Evolutionary conservation across 257 asterid genomes (phyloP), one percentile per base, ranked within the genome.

Genomic region (Salvia miltiorrhiza): DNA sequence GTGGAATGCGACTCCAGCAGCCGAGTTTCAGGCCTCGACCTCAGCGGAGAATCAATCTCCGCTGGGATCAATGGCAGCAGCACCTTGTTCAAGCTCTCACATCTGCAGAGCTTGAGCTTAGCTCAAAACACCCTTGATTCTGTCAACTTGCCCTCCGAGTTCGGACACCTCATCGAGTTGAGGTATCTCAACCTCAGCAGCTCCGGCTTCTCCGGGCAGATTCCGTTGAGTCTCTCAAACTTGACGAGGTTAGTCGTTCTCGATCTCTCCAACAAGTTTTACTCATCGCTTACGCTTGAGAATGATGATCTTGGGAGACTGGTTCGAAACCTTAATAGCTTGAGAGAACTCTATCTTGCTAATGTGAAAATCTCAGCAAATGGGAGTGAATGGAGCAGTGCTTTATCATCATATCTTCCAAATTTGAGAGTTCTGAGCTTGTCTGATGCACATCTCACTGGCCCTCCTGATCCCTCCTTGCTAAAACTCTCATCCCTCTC

Each of bases 271-370:
- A 43, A 57, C 16, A 21, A 61, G 11, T 17, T 35, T 43, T 53
- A 45, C 47, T 41, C 71, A 14, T 9, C 70, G 0, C 55, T 76
- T 23, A 44, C 11, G 69, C 86, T 87, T 9, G 71, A 61, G 66
- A 79, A 58, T 52, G 84, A 85, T 16, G 69, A 79, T 61, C 65
- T 85, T 37, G 47, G 37, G 16, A 28, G 26, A 26, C 53, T 83
- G 59, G 72, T 81, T 69, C 67, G 54, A 12, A 79, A 71, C 44
- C 77, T 58, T 17, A 50, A 60, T 3, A 69, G n/a, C 6, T 70
- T 87, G 7, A 75, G 70, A 59, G 86, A 85, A 9, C 78, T 85
- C 74, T 67, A 81, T 70, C 87, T 87, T 54, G 88, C 85, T 68
- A 43, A 70, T 17, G 87, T 79, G 19, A 73, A 87, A 63, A 55